Evolutionary conservation across 2,329 filamentous ascomycete genomes (phyloP), one percentile per base, ranked within the genome.

Genomic region (Aspergillus unguis): DNA sequence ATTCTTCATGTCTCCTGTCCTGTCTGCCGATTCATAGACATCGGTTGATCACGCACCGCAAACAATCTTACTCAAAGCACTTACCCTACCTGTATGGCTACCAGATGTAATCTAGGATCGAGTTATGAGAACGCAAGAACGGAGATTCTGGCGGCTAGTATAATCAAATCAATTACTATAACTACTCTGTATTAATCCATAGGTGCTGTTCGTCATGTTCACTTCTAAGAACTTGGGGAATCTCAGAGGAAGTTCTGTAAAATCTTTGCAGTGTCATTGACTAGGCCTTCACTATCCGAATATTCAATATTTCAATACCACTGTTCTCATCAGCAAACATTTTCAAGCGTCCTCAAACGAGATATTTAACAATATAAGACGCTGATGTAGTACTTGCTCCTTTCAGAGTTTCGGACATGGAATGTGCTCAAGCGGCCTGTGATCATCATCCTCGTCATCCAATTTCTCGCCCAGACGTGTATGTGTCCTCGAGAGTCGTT

Each of bases 401-500:
- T 17, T 17, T 17, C 17, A 17, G 17, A 17, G 17, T 17, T 17
- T 17, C 17, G 17, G 17, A 17, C 17, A 17, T 17, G 17, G 17
- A 17, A 17, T n/a, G 27, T 41, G n/a, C n/a, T 23, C 17, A 26
- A 35, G 17, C 17, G 17, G 17, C 17, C 17, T 17, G 17, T 17
- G 17, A 17, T 31, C 6, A 36, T 10, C 33, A 43, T 23, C 33
- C 33, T 23, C 23, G 26, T 29, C 28, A 42, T 35, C 28, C 26
- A 11, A 10, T 45, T 44, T 40, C 11, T 37, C n/a, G 26, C 23
- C 35, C 17, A 17, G 17, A 17, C 17, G 17, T 17, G 17, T 17
- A 17, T 17, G 17, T 17, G 17, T 17, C 17, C 17, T 17, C 17
- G 17, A 17, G 17, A 17, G 88, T 75, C 90, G 88, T 79, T 95